Conservation (phyloP, 75 land plant genomes). For the Picea sitchensis region DNA sequence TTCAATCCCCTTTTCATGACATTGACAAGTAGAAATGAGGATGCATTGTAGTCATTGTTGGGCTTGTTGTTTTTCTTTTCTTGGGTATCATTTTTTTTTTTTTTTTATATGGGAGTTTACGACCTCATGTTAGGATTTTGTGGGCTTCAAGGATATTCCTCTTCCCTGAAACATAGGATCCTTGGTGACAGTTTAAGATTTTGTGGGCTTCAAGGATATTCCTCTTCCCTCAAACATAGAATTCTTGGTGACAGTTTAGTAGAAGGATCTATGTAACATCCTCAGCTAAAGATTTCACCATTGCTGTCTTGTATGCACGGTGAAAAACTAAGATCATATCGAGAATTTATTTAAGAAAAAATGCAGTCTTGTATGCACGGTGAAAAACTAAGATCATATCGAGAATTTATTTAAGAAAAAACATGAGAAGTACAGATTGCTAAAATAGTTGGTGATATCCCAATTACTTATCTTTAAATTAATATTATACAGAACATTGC, state of each 20-base stretch:
- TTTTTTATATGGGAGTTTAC: background rate
- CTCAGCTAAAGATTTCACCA: background rate
- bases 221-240: background rate
- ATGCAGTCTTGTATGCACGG: background rate
- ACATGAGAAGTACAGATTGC: background rate
- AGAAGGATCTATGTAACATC: background rate
- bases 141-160: constrained; percentile 4
- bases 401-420: background rate
- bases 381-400: background rate
- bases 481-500: background rate
- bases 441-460: background rate
- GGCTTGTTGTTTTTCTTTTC: no score
- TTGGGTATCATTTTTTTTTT: background rate
- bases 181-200: background rate
- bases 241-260: background rate
- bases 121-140: background rate
- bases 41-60: background rate
- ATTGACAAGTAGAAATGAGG: background rate
- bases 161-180: background rate
- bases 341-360: background rate
- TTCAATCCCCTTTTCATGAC: no score
- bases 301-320: background rate
- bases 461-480: background rate
- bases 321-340: background rate
- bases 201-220: constrained; percentile 4